These are phyloP conservation scores for Ochetophila trinervis DNA, from an alignment of 306 rosid species.

Conservation along the genomic window DNA sequence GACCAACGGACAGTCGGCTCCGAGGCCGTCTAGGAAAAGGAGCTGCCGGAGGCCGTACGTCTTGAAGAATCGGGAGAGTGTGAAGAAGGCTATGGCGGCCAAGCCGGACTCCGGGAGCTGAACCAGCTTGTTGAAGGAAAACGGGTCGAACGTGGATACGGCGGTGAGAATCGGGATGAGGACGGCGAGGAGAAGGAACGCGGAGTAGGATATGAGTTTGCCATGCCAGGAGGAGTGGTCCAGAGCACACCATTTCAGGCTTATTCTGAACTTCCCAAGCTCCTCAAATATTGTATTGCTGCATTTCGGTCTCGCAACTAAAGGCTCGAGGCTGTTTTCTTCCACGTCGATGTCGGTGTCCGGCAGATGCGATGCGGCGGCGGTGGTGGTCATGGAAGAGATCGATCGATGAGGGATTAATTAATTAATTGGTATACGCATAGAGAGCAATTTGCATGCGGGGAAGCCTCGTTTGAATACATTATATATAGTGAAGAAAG, in stretches of 20 bases:
- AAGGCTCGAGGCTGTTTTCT: too few relatives aligned
- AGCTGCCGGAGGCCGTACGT: constrained; percentile 66
- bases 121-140: constrained; percentile 65
- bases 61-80: constrained; percentile 59
- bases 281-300: constrained; percentile 44
- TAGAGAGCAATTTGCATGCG: too few relatives aligned
- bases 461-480: too few relatives aligned
- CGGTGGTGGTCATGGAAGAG: too few relatives aligned
- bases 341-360: too few relatives aligned
- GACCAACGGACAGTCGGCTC: constrained; percentile 48
- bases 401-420: too few relatives aligned
- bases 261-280: constrained; percentile 48
- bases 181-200: constrained; percentile 49
- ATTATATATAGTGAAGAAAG: too few relatives aligned
- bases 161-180: too few relatives aligned
- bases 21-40: constrained; percentile 58
- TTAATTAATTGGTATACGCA: too few relatives aligned
- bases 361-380: too few relatives aligned
- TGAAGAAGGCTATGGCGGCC: constrained; percentile 61
- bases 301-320: constrained; percentile 64
- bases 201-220: constrained; percentile 49
- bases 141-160: too few relatives aligned
- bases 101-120: constrained; percentile 73
- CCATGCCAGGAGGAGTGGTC: constrained; percentile 67
- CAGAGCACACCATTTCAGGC: constrained; percentile 84